Conservation (phyloP, 2,329 filamentous ascomycete species). For the Huntiella abstrusa region DNA sequence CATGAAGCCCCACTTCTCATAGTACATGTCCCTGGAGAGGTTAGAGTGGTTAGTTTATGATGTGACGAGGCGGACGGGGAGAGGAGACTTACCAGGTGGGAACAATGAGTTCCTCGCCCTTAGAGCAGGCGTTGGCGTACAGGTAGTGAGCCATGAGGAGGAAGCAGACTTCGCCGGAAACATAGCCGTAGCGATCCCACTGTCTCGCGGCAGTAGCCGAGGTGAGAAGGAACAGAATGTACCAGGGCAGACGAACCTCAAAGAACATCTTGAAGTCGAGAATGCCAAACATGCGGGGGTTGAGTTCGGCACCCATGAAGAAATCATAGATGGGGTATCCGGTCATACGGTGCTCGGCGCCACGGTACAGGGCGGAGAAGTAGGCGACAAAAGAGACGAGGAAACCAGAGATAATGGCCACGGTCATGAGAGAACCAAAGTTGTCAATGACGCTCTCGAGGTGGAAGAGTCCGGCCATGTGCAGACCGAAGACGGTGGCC, state of each 20-base stretch:
- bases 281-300: slow-evolving; percentile 71
- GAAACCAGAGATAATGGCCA: slow-evolving; percentile 82
- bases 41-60: background rate
- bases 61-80: background rate
- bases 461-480: slow-evolving; percentile 69
- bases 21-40: slow-evolving; percentile 60
- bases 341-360: slow-evolving; percentile 82
- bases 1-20: slow-evolving; percentile 96
- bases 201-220: slow-evolving; percentile 63
- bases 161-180: slow-evolving; percentile 70
- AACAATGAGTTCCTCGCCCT: slow-evolving; percentile 79
- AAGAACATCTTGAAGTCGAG: slow-evolving; percentile 96
- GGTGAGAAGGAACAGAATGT: slow-evolving; percentile 64
- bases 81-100: slow-evolving; percentile 43
- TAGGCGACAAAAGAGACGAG: slow-evolving; percentile 70
- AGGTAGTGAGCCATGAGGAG: slow-evolving; percentile 78
- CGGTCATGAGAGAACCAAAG: slow-evolving; percentile 81
- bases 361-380: slow-evolving; percentile 61
- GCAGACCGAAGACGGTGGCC: slow-evolving; percentile 47
- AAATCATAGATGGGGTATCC: slow-evolving; percentile 74
- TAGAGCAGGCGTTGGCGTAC: slow-evolving; percentile 81
- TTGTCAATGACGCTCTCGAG: slow-evolving; percentile 87
- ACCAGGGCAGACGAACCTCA: slow-evolving; percentile 84
- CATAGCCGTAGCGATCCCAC: slow-evolving; percentile 69
- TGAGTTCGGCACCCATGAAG: slow-evolving; percentile 83